A percentile compares a stretch with the other conserved stretches of the same genome.
Conservation (phyloP, 2,329 filamentous ascomycete genomes). For the Colletotrichum theobromicola region DNA sequence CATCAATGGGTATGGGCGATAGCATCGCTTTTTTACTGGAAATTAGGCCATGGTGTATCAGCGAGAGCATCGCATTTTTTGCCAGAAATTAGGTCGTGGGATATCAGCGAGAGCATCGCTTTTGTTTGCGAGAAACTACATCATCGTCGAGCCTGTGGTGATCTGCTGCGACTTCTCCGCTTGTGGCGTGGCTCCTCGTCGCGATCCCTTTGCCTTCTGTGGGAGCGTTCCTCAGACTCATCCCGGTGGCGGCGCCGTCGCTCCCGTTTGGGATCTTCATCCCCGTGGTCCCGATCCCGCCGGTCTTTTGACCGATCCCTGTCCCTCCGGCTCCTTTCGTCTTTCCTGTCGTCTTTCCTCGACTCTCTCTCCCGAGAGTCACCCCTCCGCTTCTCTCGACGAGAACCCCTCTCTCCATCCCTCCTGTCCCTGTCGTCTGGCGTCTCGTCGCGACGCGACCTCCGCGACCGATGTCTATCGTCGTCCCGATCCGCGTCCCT, state of each 20-base stretch:
- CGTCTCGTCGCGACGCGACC: slow-evolving; percentile 43
- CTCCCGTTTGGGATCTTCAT: slow-evolving; percentile 26
- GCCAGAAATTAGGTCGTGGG: neutral
- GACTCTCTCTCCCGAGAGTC: slow-evolving; percentile 34
- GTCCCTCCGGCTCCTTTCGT: slow-evolving; percentile 26
- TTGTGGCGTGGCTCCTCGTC: slow-evolving; percentile 19
- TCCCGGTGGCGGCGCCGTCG: slow-evolving; percentile 33
- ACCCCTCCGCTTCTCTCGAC: slow-evolving; percentile 29
- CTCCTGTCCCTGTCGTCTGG: slow-evolving; percentile 30
- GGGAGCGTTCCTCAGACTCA: slow-evolving; percentile 29
- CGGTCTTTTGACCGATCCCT: slow-evolving; percentile 25
- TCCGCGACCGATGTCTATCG: slow-evolving; percentile 29
- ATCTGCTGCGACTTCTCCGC: slow-evolving; percentile 22
- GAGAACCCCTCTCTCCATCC: slow-evolving; percentile 25
- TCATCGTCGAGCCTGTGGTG: slow-evolving; percentile 4
- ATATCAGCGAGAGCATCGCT: slow-evolving; percentile 8
- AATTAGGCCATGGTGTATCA: neutral
- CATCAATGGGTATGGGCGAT: neutral
- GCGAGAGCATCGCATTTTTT: slow-evolving; percentile 2
- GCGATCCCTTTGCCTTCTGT: slow-evolving; percentile 22
- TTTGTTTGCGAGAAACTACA: neutral
- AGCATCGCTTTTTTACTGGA: neutral
- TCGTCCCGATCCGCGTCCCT: slow-evolving; percentile 33
- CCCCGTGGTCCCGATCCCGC: slow-evolving; percentile 26
- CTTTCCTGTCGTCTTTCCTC: slow-evolving; percentile 25